Base-by-base conservation (phyloP, 1,284 basidiomycete species). In the Ceratobasidium sp. region DNA sequence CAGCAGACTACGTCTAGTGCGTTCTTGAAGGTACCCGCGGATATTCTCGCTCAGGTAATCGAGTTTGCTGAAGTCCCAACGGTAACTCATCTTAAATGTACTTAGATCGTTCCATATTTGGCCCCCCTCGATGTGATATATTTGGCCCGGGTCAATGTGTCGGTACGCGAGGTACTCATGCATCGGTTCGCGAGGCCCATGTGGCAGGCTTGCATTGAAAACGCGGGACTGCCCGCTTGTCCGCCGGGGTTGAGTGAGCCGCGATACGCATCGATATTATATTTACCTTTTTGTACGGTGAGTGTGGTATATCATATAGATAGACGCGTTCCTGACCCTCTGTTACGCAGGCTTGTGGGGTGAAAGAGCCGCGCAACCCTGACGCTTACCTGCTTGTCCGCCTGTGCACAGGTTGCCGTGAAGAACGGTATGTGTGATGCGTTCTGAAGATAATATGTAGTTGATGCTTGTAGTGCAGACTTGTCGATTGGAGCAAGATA, bases 261-360 rank as follows among this genome's bases (percentile, higher is more conserved):
- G 3, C 55, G 30, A 16, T 71, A 71, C 30, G 54, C 38, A 14
- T 54, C 69, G n/a, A 33, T 70, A 16, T 12, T 70, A 23, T 57
- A 55, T 27, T 18, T 50, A 30, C 50, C 50, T 23, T 57, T 50
- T 50, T 70, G 68, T 35, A 55, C 68, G 2, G 68, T 70, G 68
- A 55, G 65, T 67, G 20, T 50, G 14, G 10, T 50, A 20, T 14
- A 50, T 5, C 48, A 50, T 50, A 5, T 50, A 14, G 12, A 50
- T 14, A 2, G 20, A 14, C 38, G 8, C 38, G 4, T 3, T 8
- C 38, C 48, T 50, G 48, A 16, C 2, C 48, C 16, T 3, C 20
- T 50, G 12, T 50, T 50, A 20, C 20, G 20, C 16, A 50, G 48
- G 3, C 48, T 27, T 66, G 35, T 23, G 8, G 44, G 20, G 14